Evolutionary conservation across 495 filamentous ascomycete species (phyloP), one percentile per base, ranked within the genome.

Genomic region (Arthonia radiata): DNA sequence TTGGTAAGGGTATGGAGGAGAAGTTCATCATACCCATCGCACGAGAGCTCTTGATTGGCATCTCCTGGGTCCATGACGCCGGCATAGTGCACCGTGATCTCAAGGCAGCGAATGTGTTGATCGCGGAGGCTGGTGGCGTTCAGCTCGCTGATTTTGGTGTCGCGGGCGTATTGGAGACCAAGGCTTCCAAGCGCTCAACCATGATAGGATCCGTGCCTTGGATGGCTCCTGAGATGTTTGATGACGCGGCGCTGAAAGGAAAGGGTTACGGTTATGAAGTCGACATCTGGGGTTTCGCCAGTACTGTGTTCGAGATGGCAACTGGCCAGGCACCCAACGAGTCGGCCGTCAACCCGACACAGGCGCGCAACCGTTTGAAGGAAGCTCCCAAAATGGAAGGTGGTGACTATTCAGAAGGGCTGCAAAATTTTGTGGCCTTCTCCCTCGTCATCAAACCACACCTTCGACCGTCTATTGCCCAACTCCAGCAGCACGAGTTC

Each of bases 61-160:
- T 93, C 18, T 69, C 68, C 34, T 83, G 71, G 42, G 72, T 93
- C 23, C 83, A 97, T 42, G 68, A 80, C 31, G 74, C 78, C 25
- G 80, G 76, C 9, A 82, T 97, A 40, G 82, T 97, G 33, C 86
- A 97, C 49, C 66, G 86, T 37, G 86, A 97, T 53, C 69, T 97
- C 39, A 97, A 97, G 56, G 72, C 68, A 41, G 82, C 77, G 17
- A 97, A 97, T 38, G 66, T 97, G 19, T 58, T 94, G 26, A 66
- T 94, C 27, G 76, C 76, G 15, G 83, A 93, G 46, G 64, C 77
- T 32, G 86, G 86, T 3, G 59, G 59, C 13, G 58, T 94, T 7
- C 77, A 94, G 40, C 65, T 97, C 14, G 92, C 86, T 42, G 86
- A 97, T 42, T 97, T 94, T 45, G 86, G 86, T 30, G 79, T 97